Conservation (phyloP, 164 flowering plant genomes). For the Kingdonia uniflora region DNA sequence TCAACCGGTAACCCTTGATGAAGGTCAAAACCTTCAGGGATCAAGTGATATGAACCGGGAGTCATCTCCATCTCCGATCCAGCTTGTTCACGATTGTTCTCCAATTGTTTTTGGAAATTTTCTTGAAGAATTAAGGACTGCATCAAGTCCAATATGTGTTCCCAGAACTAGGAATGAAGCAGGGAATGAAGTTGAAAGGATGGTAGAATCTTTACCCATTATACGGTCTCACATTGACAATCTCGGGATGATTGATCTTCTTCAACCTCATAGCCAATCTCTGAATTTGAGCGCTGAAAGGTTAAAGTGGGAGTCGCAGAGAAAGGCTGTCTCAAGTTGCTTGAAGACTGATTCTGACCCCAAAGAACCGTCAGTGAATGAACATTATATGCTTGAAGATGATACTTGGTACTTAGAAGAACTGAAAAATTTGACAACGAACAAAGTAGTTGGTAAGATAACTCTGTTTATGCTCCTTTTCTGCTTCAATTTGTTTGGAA, state of each 20-base stretch:
- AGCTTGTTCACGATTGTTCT: slow-evolving; percentile 15
- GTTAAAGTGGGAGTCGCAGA: slow-evolving; percentile 14
- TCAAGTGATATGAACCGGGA: slow-evolving; percentile 7
- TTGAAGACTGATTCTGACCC: slow-evolving; percentile 14
- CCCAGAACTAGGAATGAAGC: slow-evolving; percentile 13
- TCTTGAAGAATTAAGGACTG: slow-evolving; percentile 15
- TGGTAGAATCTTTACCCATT: slow-evolving; percentile 48
- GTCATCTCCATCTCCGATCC: slow-evolving; percentile 18
- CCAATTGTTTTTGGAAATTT: slow-evolving; percentile 14
- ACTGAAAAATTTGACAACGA: slow-evolving; percentile 12
- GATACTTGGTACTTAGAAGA: slow-evolving; percentile 14
- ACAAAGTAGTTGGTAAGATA: slow-evolving; percentile 44
- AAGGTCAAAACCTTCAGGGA: slow-evolving; percentile 14
- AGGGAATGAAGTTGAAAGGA: slow-evolving; percentile 17
- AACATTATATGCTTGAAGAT: slow-evolving; percentile 7
- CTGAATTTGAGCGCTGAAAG: slow-evolving; percentile 33
- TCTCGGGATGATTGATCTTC: slow-evolving; percentile 14
- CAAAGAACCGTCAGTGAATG: slow-evolving; percentile 15
- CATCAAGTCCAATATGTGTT: slow-evolving; percentile 33
- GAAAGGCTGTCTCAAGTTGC: slow-evolving; percentile 18
- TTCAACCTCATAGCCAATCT: slow-evolving; percentile 39
- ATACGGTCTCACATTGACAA: slow-evolving; percentile 23
- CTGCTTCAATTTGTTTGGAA: background rate
- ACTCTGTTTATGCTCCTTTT: slow-evolving; percentile 5
- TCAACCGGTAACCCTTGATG: slow-evolving; percentile 10